Evolutionary conservation across 2,329 filamentous ascomycete genomes (phyloP), one percentile per base, ranked within the genome.

Genomic region (Neonectria ditissima): DNA sequence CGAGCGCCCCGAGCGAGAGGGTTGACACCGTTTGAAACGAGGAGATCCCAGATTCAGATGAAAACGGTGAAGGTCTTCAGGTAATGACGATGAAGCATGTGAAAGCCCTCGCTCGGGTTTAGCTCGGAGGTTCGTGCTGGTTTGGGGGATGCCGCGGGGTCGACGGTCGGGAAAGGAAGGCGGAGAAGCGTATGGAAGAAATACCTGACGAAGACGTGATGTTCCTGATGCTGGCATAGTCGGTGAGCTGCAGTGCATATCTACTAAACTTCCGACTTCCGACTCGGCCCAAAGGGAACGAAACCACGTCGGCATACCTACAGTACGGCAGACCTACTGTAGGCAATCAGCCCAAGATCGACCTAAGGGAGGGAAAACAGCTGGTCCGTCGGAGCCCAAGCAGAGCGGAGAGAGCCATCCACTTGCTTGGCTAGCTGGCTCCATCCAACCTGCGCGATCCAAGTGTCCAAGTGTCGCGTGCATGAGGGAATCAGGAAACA

Each of bases 381-480:
- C 24, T 26, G 24, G 24, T 6, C 9, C 30, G 18, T 24, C 18
- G 20, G 37, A 50, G 55, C 26, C 14, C 18, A 39, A 16, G n/a
- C 54, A 65, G 60, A 71, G 69, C 69, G 69, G 69, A 72, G 69
- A 67, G 24, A 56, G 18, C 28, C 44, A 41, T n/a, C n/a, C 65
- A 70, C 65, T 63, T 68, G 65, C 60, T 65, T 66, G 20, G 65
- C 62, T 65, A 18, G 65, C 62, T 65, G 4, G 24, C 24, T 26
- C 24, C 24, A 26, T 26, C 67, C 62, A 72, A 70, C 71, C 67
- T 52, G 48, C 48, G 45, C 55, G 58, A 56, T 44, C 43, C n/a
- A 20, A 18, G 11, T 32, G 30, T 32, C 8, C 52, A 53, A 70
- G 68, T 69, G 69, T 72, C 66, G 71, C 71, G 62, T 73, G 72